Evolutionary conservation across 306 rosid genomes (phyloP), one percentile per base, ranked within the genome.

Genomic region (Morella rubra): DNA sequence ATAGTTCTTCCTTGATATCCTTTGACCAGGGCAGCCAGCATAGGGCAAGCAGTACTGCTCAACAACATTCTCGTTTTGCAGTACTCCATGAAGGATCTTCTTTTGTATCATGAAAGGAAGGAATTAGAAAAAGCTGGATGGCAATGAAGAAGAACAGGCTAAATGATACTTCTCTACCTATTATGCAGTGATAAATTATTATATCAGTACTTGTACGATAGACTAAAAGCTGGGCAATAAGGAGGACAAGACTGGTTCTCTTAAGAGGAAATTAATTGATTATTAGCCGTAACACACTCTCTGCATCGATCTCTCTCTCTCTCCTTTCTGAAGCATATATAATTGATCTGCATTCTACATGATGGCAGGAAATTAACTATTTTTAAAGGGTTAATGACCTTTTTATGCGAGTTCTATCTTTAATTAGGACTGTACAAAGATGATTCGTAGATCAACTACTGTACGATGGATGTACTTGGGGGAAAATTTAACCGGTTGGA

Each of bases 21-120:
- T 90, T 90, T 77, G 91, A 87, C 70, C 88, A 85, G 66, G 88
- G 84, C 20, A 82, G 69, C n/a, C 87, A 88, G 60, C 83, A 86
- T 69, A 81, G 87, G 74, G 58, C 68, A 14, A 71, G 80, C 37
- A 77, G 44, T 80, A 51, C 86, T 32, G 87, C 5, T 49, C 15
- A 76, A 71, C 70, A 77, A 0, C 70, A 85, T 64, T 70, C 88
- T 45, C 81, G 85, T 76, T 85, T 83, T 58, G 74, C 87, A 50
- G 85, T 32, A 32, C 37, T 80, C 20, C 88, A 85, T 76, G 86
- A 76, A 75, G 91, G 79, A 66, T 73, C 90, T 81, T 71, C 88
- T 69, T 89, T 89, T 82, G 79, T 89, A 64, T 77, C 89, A 52
- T 85, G 81, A 83, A 45, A n/a, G 44, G 14, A 50, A 19, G 51